Evolutionary conservation across 2,329 filamentous ascomycete species (phyloP), one percentile per base, ranked within the genome.

Genomic region (Trichoderma sp.): DNA sequence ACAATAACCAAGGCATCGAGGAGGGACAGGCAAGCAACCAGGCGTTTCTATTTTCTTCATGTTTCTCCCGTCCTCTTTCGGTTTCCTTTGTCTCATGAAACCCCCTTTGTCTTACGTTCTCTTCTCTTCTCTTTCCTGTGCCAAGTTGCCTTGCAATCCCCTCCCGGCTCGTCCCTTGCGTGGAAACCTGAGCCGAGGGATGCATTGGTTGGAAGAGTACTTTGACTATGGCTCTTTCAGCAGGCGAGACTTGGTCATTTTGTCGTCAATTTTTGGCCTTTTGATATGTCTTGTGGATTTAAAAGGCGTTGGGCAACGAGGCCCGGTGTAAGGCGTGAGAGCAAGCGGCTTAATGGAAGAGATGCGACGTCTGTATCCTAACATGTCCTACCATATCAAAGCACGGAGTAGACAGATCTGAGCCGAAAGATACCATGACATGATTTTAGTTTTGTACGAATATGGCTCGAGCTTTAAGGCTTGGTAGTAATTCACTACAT

Each of bases 21-120:
- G 57, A 56, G 61, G 64, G 45, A 19, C 61, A 63, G 59, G 41
- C 43, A 62, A 63, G 60, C 55, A 64, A 39, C 51, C 57, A 63
- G 58, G 44, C 44, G 63, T 60, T 61, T 67, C 61, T 48, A 45
- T 67, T 62, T 59, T 24, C 62, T 60, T 52, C 21, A 57, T 61
- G 65, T 66, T 66, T 66, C 68, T 45, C 34, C 10, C 34, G 34
- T 14, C 34, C 60, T 59, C 24, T 59, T 62, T 47, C 50, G 19
- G 52, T 45, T 30, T 58, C 15, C 1, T 56, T 57, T 57, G 15
- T 57, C 5, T 44, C 54, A 26, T 19, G 30, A 43, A 43, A 62
- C 34, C 67, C 67, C 55, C 67, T 66, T 66, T 60, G 55, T 66
- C 67, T 68, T 60, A 62, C 66, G 65, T 67, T 61, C 62, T 70